Evolutionary conservation across 2,329 filamentous ascomycete genomes (phyloP).

Genomic region (Beauveria rudraprayagi): DNA sequence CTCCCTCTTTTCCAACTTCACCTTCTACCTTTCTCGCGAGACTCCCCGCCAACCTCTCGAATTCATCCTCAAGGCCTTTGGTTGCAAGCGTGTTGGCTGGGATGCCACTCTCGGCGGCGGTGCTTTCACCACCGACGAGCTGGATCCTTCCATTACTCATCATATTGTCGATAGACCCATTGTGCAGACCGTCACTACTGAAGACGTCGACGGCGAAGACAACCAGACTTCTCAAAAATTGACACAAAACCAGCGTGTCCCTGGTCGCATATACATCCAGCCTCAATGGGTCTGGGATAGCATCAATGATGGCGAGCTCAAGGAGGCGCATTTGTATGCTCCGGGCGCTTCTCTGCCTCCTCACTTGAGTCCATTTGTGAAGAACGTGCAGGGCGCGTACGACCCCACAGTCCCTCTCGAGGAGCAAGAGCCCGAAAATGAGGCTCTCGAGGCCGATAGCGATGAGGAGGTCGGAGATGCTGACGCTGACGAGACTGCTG

Average conservation of each 20-base stretch:
- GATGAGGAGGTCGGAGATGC: constrained; percentile 40
- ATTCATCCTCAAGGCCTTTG: constrained; percentile 87
- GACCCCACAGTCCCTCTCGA: constrained; percentile 81
- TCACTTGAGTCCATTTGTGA: constrained; percentile 93
- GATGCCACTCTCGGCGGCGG: constrained; percentile 84
- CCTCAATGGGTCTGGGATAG: constrained; percentile 99
- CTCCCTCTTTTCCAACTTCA: constrained; percentile 79
- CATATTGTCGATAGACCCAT: constrained; percentile 90
- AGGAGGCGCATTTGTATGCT: constrained; percentile 79
- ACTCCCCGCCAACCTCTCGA: constrained; percentile 85
- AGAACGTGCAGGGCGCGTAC: constrained; percentile 76
- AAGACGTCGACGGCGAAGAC: constrained; percentile 44
- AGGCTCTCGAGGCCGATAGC: constrained; percentile 63
- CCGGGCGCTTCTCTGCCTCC: constrained; percentile 86
- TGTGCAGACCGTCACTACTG: constrained; percentile 48
- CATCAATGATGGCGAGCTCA: constrained; percentile 82
- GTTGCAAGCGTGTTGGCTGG: constrained; percentile 94
- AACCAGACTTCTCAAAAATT: constrained; percentile 55
- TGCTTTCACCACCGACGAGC: constrained; percentile 83
- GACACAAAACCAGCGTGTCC: constrained; percentile 62
- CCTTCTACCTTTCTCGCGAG: constrained; percentile 89
- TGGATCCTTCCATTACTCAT: constrained; percentile 84
- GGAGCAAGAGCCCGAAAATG: constrained; percentile 80
- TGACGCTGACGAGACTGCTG: constrained; percentile 30
- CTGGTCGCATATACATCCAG: constrained; percentile 88